Percentiles rank a stretch among this genome's conserved stretches.
Conservation (phyloP, 148 eudicot species). For the Chenopodium formosanum region DNA sequence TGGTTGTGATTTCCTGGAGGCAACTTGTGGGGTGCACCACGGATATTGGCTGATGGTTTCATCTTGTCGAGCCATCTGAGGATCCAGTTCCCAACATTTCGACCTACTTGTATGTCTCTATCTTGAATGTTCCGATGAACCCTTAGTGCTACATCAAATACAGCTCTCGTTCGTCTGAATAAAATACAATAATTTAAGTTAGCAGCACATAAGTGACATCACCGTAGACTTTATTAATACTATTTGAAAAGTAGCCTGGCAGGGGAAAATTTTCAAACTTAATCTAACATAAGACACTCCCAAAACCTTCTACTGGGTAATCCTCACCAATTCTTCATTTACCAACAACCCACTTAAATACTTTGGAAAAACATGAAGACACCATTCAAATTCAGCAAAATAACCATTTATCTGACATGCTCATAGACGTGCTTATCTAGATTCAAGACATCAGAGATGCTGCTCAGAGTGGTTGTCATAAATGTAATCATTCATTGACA, state of each 20-base stretch:
- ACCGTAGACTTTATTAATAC: neutral
- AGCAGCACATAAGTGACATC: neutral
- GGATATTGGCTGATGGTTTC: conserved; percentile 86
- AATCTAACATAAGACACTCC: neutral
- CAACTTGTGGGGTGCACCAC: conserved; percentile 30
- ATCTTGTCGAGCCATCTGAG: conserved; percentile 66
- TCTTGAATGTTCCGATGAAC: conserved; percentile 75
- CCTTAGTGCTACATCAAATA: conserved; percentile 64
- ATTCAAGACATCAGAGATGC: neutral
- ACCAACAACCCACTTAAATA: neutral
- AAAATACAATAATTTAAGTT: neutral
- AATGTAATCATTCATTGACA: neutral
- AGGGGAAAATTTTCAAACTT: neutral
- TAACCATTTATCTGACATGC: neutral
- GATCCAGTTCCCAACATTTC: conserved; percentile 76
- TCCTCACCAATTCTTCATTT: neutral
- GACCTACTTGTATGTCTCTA: conserved; percentile 74
- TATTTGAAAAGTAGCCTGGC: conserved; percentile 6
- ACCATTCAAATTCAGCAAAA: neutral
- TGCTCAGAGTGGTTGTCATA: neutral
- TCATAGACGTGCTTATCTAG: neutral
- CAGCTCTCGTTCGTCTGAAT: conserved; percentile 64
- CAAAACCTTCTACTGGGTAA: neutral
- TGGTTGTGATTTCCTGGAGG: conserved; percentile 33
- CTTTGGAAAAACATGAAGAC: neutral